A percentile compares a stretch with the other conserved stretches of the same genome.
Conservation (phyloP, 805 yeast genomes). For the Candida ascalaphidarum region DNA sequence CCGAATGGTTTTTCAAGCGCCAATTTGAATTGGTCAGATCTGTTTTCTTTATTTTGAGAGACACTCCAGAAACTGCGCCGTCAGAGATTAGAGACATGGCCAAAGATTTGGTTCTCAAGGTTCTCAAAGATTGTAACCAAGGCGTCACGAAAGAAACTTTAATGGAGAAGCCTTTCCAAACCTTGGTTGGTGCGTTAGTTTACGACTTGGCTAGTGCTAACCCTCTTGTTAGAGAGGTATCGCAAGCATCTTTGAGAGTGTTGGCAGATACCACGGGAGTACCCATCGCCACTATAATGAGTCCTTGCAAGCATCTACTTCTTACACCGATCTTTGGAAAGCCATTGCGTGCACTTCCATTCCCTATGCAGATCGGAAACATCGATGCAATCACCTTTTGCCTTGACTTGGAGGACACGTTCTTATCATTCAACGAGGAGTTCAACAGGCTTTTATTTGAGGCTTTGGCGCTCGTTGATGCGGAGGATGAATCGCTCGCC, state of each 20-base stretch:
- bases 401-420: conserved; percentile 69
- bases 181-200: conserved; percentile 80
- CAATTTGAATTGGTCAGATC: conserved; percentile 84
- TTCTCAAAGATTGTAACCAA: conserved; percentile 57
- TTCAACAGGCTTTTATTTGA: conserved; percentile 76
- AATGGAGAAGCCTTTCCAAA: conserved; percentile 64
- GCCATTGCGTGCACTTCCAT: conserved; percentile 93
- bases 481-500: conserved; percentile 92
- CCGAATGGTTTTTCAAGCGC: conserved; percentile 63
- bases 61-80: conserved; percentile 85
- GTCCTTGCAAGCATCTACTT: conserved; percentile 74
- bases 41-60: conserved; percentile 81
- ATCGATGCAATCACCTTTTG: conserved; percentile 96
- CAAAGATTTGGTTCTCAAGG: conserved; percentile 51
- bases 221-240: conserved; percentile 70
- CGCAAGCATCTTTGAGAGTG: conserved; percentile 60
- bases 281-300: conserved; percentile 66
- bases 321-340: conserved; percentile 94
- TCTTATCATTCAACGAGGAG: conserved; percentile 83
- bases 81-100: conserved; percentile 68
- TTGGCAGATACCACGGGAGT: conserved; percentile 64
- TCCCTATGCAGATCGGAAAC: conserved; percentile 98
- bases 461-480: conserved; percentile 91
- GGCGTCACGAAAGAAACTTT: conserved; percentile 55
- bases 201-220: conserved; percentile 90